phyloP scores from a whole-genome alignment of 257 asterid species.

The Solanum appendiculatum region DNA sequence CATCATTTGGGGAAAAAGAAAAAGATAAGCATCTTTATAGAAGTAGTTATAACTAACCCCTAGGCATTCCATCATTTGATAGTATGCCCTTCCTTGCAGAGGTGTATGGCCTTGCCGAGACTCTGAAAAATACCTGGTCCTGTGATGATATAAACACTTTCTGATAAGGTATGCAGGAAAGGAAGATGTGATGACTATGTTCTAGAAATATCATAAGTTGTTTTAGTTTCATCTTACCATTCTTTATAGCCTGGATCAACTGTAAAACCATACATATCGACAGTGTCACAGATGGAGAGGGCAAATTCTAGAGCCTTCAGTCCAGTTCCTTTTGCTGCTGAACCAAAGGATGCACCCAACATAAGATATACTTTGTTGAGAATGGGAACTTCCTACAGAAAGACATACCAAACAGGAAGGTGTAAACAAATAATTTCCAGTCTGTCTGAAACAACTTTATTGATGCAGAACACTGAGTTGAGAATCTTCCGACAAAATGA shows the following conservation, averaged over 20 bases:
- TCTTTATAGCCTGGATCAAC: constrained; percentile 99
- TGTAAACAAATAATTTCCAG: background rate
- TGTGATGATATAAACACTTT: constrained; percentile 21
- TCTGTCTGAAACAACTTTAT: background rate
- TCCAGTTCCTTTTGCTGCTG: constrained; percentile 97
- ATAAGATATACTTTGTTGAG: constrained; percentile 50
- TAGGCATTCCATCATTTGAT: constrained; percentile 97
- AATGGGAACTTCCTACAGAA: constrained; percentile 50
- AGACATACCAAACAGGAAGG: constrained; percentile 1
- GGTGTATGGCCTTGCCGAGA: constrained; percentile 96
- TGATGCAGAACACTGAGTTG: constrained; percentile 34
- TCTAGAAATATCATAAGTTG: background rate
- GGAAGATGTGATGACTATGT: background rate
- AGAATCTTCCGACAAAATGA: constrained; percentile 31
- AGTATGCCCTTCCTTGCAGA: constrained; percentile 85
- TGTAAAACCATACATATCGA: constrained; percentile 97
- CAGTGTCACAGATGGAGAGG: constrained; percentile 87
- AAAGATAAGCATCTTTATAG: background rate
- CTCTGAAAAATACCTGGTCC: constrained; percentile 96
- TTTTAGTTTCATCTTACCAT: constrained; percentile 22
- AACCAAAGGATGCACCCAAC: constrained; percentile 63
- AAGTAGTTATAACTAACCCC: constrained; percentile 52
- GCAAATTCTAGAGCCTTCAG: constrained; percentile 99
- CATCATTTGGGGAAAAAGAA: background rate
- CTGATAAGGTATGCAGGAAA: background rate